A percentile compares a stretch with the other conserved stretches of the same genome.
Conservation (phyloP, 805 yeast species). For the Wickerhamomyces subpelliculosus region DNA sequence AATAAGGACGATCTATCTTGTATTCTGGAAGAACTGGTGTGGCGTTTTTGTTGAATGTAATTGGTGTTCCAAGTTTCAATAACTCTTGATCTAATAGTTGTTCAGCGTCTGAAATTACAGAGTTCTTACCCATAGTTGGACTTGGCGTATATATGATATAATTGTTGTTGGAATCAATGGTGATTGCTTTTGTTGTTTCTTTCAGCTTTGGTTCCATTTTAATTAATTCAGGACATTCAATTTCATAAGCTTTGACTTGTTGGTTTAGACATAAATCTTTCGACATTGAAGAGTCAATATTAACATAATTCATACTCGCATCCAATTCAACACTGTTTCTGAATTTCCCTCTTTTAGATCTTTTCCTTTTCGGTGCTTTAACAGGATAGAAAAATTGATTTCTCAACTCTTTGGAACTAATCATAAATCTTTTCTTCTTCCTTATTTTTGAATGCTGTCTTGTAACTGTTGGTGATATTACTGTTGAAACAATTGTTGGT, state of each 20-base stretch:
- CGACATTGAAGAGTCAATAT: constrained; percentile 16
- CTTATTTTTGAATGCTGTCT: constrained; percentile 10
- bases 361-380: constrained; percentile 15
- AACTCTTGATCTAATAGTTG: constrained; percentile 15
- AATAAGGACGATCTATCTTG: constrained; percentile 7
- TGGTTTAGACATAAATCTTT: constrained; percentile 17
- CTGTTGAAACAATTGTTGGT: constrained; percentile 15
- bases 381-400: constrained; percentile 19
- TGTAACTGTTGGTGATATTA: constrained; percentile 8
- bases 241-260: constrained; percentile 7
- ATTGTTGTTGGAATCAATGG: constrained; percentile 21
- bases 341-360: constrained; percentile 18
- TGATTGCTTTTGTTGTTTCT: constrained; percentile 10
- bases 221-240: constrained; percentile 6
- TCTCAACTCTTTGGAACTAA: constrained; percentile 12
- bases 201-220: constrained; percentile 10
- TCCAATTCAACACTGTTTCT: constrained; percentile 17
- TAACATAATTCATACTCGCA: constrained; percentile 16
- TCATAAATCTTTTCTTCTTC: constrained; percentile 17
- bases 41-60: constrained; percentile 2
- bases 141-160: constrained; percentile 19
- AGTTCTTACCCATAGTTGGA: constrained; percentile 13
- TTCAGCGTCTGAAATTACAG: constrained; percentile 17
- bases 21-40: constrained; percentile 5
- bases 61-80: constrained; percentile 12